A percentile compares a stretch with the other conserved stretches of the same genome.
Conservation (phyloP, 306 rosid species). For the Sicyos baderoa region DNA sequence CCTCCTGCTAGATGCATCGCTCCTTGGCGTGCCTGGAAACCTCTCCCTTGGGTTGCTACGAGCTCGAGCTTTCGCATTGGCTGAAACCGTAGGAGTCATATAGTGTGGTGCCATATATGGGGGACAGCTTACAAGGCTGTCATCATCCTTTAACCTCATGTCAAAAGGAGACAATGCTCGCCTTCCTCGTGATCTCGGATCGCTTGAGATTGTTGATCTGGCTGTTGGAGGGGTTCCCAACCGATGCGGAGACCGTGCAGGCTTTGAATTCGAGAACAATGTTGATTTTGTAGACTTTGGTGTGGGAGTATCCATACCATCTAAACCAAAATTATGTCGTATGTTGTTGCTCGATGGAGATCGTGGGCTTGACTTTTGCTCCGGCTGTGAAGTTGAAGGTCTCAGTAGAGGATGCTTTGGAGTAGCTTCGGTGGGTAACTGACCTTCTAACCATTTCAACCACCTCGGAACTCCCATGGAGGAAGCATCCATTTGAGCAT, state of each 20-base stretch:
- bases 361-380: slow-evolving; percentile 43
- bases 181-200: slow-evolving; percentile 37
- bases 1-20: slow-evolving; percentile 58
- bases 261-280: slow-evolving; percentile 34
- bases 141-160: slow-evolving; percentile 61
- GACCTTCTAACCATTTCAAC: slow-evolving; percentile 97
- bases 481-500: slow-evolving; percentile 44
- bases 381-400: slow-evolving; percentile 58
- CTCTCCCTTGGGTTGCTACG: slow-evolving; percentile 73
- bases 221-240: slow-evolving; percentile 35
- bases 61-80: slow-evolving; percentile 67
- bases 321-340: slow-evolving; percentile 47
- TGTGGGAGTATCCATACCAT: slow-evolving; percentile 39
- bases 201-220: slow-evolving; percentile 36
- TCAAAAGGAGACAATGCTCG: slow-evolving; percentile 57
- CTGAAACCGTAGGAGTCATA: slow-evolving; percentile 76
- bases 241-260: slow-evolving; percentile 12
- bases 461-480: slow-evolving; percentile 81
- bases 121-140: slow-evolving; percentile 88
- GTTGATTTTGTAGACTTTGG: slow-evolving; percentile 79
- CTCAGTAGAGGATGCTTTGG: slow-evolving; percentile 56
- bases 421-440: slow-evolving; percentile 45
- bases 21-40: slow-evolving; percentile 57
- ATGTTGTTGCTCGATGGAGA: slow-evolving; percentile 42
- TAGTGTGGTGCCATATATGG: slow-evolving; percentile 84